Evolutionary conservation across 352 stramenopile genomes (phyloP).

Genomic region (Phytophthora pseudosyringae): DNA sequence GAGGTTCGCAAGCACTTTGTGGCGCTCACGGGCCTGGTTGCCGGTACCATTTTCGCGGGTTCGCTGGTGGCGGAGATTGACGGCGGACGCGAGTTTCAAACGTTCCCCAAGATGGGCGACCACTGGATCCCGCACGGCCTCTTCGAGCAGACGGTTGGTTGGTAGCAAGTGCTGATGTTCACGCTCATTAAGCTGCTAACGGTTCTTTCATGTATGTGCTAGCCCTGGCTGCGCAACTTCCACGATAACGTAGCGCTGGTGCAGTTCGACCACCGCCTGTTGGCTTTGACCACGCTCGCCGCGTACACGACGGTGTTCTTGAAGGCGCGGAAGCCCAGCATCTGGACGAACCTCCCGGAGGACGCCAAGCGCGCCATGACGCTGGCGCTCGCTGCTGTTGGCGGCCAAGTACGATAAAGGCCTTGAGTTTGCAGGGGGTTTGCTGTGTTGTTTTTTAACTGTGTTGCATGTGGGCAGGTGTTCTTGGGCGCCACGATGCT

Average conservation of each 20-base stretch:
- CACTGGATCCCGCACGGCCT: slow-evolving; percentile 88
- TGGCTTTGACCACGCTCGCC: slow-evolving; percentile 89
- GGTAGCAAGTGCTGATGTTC: not conserved
- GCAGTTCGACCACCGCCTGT: slow-evolving; percentile 95
- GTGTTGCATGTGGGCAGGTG: slow-evolving; percentile 56
- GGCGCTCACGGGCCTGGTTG: slow-evolving; percentile 45
- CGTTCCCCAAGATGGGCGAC: slow-evolving; percentile 94
- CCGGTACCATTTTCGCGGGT: slow-evolving; percentile 47
- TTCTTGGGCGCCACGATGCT: slow-evolving; percentile 94
- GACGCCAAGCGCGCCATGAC: slow-evolving; percentile 65
- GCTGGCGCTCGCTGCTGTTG: slow-evolving; percentile 57
- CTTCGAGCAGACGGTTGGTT: slow-evolving; percentile 58
- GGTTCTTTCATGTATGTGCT: not conserved
- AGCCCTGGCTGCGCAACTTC: slow-evolving; percentile 86
- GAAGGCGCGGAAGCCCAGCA: slow-evolving; percentile 60
- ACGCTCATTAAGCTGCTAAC: not conserved
- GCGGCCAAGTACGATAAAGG: slow-evolving; percentile 41
- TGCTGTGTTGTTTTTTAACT: not conserved
- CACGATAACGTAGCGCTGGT: slow-evolving; percentile 97
- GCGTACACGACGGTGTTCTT: slow-evolving; percentile 58
- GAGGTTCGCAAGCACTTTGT: slow-evolving; percentile 61
- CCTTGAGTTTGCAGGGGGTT: not conserved
- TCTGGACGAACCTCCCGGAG: slow-evolving; percentile 75
- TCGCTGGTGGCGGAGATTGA: slow-evolving; percentile 95
- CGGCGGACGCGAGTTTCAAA: slow-evolving; percentile 97